Evolutionary conservation across 164 flowering plant genomes (phyloP).

Genomic region (Berberis thunbergii): DNA sequence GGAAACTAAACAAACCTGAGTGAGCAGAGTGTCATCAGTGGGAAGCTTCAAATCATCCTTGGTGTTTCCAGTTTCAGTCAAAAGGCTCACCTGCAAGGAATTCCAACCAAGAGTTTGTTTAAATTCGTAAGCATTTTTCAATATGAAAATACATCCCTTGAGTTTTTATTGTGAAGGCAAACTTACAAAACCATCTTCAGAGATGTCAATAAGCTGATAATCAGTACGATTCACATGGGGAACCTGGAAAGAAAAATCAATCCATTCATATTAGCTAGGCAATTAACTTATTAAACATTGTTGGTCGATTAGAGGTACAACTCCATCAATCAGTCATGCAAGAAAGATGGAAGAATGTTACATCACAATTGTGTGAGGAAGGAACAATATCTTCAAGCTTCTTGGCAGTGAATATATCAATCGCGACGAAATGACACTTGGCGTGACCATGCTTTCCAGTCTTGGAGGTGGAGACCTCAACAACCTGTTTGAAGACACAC

Average conservation of each 20-base stretch:
- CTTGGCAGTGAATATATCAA: constrained; percentile 46
- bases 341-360: constrained; percentile 5
- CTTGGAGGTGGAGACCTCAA: constrained; percentile 55
- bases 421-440: constrained; percentile 56
- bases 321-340: neutral
- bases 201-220: constrained; percentile 58
- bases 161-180: neutral
- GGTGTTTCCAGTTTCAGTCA: constrained; percentile 51
- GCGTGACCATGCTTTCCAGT: constrained; percentile 67
- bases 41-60: constrained; percentile 64
- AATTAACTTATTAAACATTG: neutral
- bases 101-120: too few relatives aligned
- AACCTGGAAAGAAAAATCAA: constrained; percentile 26
- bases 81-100: constrained; percentile 39
- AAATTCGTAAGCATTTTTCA: neutral
- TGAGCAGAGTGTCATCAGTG: constrained; percentile 42
- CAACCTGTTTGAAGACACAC: constrained; percentile 27
- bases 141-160: neutral
- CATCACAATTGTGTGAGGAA: constrained; percentile 61
- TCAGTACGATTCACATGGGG: constrained; percentile 60
- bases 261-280: neutral
- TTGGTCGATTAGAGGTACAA: neutral
- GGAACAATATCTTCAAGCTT: constrained; percentile 61
- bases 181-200: constrained; percentile 64
- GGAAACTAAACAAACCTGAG: constrained; percentile 28